These are phyloP conservation scores for Strigomonas oncopelti DNA, from an alignment of 208 protist genomes.

Conservation along the genomic window DNA sequence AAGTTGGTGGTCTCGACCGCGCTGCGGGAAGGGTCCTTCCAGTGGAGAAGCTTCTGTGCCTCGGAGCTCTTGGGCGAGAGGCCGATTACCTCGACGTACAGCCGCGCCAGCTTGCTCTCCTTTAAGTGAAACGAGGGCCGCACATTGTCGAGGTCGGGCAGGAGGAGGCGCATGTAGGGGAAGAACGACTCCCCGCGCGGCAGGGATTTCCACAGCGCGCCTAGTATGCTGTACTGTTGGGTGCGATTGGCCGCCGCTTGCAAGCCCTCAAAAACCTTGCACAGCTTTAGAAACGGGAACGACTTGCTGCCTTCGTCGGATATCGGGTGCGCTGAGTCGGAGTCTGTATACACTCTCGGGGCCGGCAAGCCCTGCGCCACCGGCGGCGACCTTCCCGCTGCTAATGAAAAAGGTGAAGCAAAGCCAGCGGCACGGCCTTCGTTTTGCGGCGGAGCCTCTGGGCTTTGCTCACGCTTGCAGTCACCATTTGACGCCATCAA, in stretches of 20 bases:
- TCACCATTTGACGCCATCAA: neutral
- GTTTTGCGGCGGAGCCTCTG: neutral
- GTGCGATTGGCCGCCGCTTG: slow-evolving; percentile 2
- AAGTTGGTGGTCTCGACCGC: slow-evolving; percentile 28
- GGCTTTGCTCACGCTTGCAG: neutral
- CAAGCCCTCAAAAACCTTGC: slow-evolving; percentile 18
- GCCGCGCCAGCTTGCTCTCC: slow-evolving; percentile 51
- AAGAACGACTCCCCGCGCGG: slow-evolving; percentile 30
- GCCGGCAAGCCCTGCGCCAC: neutral
- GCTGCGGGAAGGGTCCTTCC: slow-evolving; percentile 45
- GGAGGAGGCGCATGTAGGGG: slow-evolving; percentile 61
- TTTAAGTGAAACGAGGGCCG: slow-evolving; percentile 43
- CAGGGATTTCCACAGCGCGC: slow-evolving; percentile 19
- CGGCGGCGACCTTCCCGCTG: neutral
- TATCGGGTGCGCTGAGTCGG: neutral
- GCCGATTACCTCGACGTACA: slow-evolving; percentile 54
- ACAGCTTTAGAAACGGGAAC: slow-evolving; percentile 18
- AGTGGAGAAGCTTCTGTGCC: slow-evolving; percentile 32
- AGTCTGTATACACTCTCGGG: neutral
- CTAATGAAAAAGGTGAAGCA: neutral
- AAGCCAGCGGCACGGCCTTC: neutral
- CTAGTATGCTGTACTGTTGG: slow-evolving; percentile 11
- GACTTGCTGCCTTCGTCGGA: neutral
- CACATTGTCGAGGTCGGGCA: slow-evolving; percentile 51
- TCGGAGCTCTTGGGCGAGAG: slow-evolving; percentile 24